Base-by-base conservation (phyloP, 768 basidiomycete species). In the Baorangia bicolor region DNA sequence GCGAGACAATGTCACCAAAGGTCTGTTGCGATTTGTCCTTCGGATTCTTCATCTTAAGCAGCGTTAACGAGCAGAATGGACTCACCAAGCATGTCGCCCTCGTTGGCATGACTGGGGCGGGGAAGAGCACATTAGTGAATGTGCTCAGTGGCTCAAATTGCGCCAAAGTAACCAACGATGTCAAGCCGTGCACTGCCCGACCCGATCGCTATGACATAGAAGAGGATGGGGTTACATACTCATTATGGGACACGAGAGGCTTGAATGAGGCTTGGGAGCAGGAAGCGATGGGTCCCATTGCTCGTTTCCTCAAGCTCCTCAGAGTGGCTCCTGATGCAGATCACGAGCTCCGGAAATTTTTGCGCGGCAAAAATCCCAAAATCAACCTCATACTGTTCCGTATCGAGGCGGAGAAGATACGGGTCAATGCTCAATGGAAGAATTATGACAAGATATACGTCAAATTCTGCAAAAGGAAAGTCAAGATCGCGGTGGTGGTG, bases 71-170 rank as follows among this genome's bases (percentile, higher is more conserved):
- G 51, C 28, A 58, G 62, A 25, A 38, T 16, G 2, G 18, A 49
- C 23, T 39, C 20, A 37, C n/a, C 13, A 64, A 52, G 43, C 53
- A 64, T 25, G 25, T 64, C 34, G 55, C 45, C 30, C 21, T 64
- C 49, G 59, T 55, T 28, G 59, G 63, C 28, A 9, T 34, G 14
- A 59, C 60, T 2, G 58, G 62, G 5, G 59, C 34, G 16, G 55
- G 63, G 45, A 60, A 63, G 58, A 56, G 58, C 37, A 64, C 62
- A 5, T 28, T 57, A 14, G 55, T 61, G 20, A 64, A 65, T 20
- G 28, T 65, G 38, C 55, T 65, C 39, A 23, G 10, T 6, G 53
- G 37, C 21, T 40, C 40, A 16, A 3, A 14, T 27, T 3, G 10
- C 7, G 60, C 60, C 28, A 16, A 37, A 13, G 51, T 41, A 9